Base-by-base conservation (phyloP, 1,284 basidiomycete genomes). In the Coriolopsis trogii region DNA sequence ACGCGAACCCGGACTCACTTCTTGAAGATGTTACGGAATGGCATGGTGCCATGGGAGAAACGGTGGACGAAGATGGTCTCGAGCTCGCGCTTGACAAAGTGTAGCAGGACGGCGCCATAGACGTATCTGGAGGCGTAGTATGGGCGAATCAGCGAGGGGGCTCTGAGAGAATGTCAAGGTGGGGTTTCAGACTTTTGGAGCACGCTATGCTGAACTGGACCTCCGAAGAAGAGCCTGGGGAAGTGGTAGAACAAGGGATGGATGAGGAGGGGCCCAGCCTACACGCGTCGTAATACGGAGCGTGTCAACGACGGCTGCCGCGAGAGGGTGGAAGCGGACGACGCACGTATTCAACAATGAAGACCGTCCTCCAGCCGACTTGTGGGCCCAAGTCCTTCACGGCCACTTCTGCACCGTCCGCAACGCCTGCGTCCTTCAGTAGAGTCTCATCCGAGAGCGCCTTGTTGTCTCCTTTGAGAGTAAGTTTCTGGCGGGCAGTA, bases 1-100 rank as follows among this genome's bases (percentile, higher is more conserved):
- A 25, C 12, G 41, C 3, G 30, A 23, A 34, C 25, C 28, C 51
- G 64, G 37, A 71, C 80, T 39, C 51, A 95, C 93, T 99, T 99
- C 69, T 90, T 91, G 77, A 95, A 90, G 39, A 99, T 82, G 67
- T 95, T 94, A 55, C 72, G 70, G 51, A 91, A 73, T 1, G 96
- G 97, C 89, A 99, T 97, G 0, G 96, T 98, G 2, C 85, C 89
- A 70, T 95, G 87, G 28, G 94, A 97, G 79, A 99, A 99, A 16
- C 92, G 87, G 70, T 98, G 95, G 1, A 97, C 84, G 65, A 96
- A 98, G 9, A 96, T 61, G 1, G 97, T 96, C 73, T 99, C 96
- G 20, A 94, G 70, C 69, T 98, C 94, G 40, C 96, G 88, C 75
- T 99, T 99, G 55, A 85, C 60, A 70, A 95, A 99, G 70, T 99